Base-by-base conservation (phyloP, 805 yeast genomes). In the Ogataea nitratoaversa region DNA sequence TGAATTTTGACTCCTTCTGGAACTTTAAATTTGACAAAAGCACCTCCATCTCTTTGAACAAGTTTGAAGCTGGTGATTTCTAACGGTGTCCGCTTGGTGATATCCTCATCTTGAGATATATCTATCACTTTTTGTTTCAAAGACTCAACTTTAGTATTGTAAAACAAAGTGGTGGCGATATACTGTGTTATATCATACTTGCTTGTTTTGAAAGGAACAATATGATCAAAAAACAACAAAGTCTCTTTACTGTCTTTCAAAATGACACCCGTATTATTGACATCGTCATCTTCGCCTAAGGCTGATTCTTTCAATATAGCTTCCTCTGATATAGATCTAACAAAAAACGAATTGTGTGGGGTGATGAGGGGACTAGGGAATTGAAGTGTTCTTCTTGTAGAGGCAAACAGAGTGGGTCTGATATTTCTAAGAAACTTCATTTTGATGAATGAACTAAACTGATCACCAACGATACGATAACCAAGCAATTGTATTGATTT, bases 41-140 rank as follows among this genome's bases (percentile, higher is more conserved):
- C 96, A 33, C 98, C 98, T 38, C 97, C 96, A 56, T 93, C 99
- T 44, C 95, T 70, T 41, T 68, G 70, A 40, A 90, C 74, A 0
- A 93, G 84, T 24, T 82, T 76, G 23, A 87, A 71, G 2, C 80
- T 79, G 6, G 74, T 68, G 36, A 87, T 66, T 22, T 70, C 62
- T 19, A 80, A 51, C 3, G 45, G 42, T 13, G 46, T 19, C 5
- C 46, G 31, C 5, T 54, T 56, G 1, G 46, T n/a, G n/a, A n/a
- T n/a, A n/a, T n/a, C 47, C 4, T 49, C 48, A 5, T 74, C 68
- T 27, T 67, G 62, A 0, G 78, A 71, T 11, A 72, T 55, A 2
- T 53, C 47, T 38, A 59, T 38, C 4, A 62, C 58, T 27, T 46
- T 52, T 3, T 52, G 34, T 30, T 42, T 47, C 8, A 76, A 39